Percentiles rank a stretch among this genome's conserved stretches.
phyloP scores from a whole-genome alignment of 352 stramenopile species.

The Pythium aristosporum region DNA sequence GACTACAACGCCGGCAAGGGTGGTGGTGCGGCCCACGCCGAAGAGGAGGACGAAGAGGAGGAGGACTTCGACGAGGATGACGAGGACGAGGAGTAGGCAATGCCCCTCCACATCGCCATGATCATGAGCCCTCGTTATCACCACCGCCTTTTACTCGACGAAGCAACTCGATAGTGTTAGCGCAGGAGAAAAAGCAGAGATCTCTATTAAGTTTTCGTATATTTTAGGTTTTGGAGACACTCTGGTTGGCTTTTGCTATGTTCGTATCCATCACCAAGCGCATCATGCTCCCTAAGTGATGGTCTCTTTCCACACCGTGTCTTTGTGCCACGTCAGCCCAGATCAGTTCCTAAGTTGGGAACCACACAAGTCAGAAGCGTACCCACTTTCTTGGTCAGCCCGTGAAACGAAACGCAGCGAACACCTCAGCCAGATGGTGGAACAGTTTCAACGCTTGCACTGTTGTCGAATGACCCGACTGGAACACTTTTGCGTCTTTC shows the following conservation, averaged over 20 bases:
- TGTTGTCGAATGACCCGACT: background rate
- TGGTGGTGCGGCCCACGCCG: conserved; percentile 34
- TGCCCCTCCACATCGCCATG: background rate
- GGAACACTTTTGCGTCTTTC: conserved; percentile 5
- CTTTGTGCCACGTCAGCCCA: too few relatives aligned
- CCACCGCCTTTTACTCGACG: background rate
- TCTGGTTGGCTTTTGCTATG: background rate
- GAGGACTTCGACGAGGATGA: conserved; percentile 67
- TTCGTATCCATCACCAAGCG: background rate
- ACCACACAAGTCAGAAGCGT: conserved; percentile 9
- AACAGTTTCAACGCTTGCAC: conserved; percentile 11
- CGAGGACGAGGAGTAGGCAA: conserved; percentile 62
- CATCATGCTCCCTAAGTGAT: background rate
- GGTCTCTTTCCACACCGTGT: background rate
- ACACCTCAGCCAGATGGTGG: conserved; percentile 16
- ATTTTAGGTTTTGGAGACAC: conserved; percentile 28
- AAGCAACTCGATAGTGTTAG: conserved; percentile 25
- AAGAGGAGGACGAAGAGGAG: conserved; percentile 67
- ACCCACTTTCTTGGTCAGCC: conserved; percentile 10
- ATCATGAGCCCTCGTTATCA: background rate
- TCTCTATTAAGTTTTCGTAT: conserved; percentile 34
- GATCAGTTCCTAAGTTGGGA: too few relatives aligned
- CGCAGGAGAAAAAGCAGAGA: conserved; percentile 21
- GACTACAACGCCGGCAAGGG: conserved; percentile 80
- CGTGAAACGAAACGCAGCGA: background rate